phyloP scores from a whole-genome alignment of 1,139 yeast species.

The Starmera stellimalicola region DNA sequence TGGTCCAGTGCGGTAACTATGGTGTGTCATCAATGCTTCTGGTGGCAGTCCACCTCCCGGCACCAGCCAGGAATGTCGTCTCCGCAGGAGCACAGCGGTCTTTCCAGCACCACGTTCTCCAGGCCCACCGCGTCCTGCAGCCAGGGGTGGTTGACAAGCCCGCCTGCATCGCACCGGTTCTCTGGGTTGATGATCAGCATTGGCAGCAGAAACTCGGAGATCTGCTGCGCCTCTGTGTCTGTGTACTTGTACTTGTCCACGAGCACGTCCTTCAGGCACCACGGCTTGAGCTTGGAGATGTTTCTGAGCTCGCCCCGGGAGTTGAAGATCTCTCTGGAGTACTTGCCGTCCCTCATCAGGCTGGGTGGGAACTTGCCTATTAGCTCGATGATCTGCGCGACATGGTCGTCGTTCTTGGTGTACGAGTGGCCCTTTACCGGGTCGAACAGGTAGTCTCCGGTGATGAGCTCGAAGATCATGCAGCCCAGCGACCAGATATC shows the following conservation, averaged over 20 bases:
- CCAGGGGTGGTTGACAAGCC: conserved; percentile 70
- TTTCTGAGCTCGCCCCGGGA: conserved; percentile 46
- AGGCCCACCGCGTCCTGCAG: conserved; percentile 50
- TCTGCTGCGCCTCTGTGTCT: conserved; percentile 39
- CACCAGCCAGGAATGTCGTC: conserved; percentile 62
- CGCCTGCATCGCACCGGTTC: conserved; percentile 67
- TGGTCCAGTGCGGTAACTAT: too few relatives aligned
- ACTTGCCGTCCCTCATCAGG: conserved; percentile 39
- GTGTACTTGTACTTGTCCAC: conserved; percentile 50
- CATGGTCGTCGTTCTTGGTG: conserved; percentile 62
- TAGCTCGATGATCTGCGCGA: conserved; percentile 65
- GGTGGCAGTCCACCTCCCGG: conserved; percentile 17
- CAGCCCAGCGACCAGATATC: conserved; percentile 75
- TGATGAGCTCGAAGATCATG: conserved; percentile 56
- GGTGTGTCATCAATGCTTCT: conserved; percentile 19
- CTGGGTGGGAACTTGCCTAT: conserved; percentile 48
- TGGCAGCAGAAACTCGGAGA: conserved; percentile 53
- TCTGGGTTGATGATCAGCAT: conserved; percentile 63
- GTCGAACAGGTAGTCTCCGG: conserved; percentile 71
- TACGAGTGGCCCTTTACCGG: conserved; percentile 43
- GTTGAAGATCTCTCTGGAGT: conserved; percentile 41
- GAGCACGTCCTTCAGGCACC: conserved; percentile 56
- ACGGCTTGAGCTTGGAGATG: conserved; percentile 50
- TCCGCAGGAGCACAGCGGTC: conserved; percentile 50
- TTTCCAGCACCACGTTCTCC: conserved; percentile 40